Percentiles rank a stretch among this genome's conserved stretches.
phyloP scores from a whole-genome alignment of 805 yeast species.

The Candida hispaniensis region DNA sequence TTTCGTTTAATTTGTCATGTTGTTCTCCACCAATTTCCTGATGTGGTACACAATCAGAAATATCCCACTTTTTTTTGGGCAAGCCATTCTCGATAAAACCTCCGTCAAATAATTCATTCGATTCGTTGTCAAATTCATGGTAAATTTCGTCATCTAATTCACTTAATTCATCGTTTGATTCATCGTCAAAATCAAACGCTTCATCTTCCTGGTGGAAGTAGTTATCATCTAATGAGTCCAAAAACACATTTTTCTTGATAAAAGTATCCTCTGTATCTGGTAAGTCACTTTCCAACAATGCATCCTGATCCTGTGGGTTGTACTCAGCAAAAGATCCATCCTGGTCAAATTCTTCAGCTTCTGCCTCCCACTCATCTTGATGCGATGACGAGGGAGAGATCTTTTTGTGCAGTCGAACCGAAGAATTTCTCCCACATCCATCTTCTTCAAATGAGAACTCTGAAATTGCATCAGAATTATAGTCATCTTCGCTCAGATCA shows the following conservation, averaged over 20 bases:
- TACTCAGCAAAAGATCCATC: too few species aligned
- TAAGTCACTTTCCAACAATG: conserved; percentile 2
- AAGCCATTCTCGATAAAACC: too few species aligned
- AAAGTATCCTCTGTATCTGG: conserved; percentile 5
- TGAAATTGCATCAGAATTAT: conserved; percentile 2
- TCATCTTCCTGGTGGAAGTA: conserved; percentile 1
- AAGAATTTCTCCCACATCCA: conserved; percentile 13
- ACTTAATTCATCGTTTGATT: not conserved
- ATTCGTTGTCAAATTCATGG: too few species aligned
- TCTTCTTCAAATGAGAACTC: conserved; percentile 14
- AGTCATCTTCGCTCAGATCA: not conserved
- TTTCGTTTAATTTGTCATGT: too few species aligned
- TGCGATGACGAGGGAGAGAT: conserved; percentile 1
- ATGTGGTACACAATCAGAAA: too few species aligned
- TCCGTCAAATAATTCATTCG: too few species aligned
- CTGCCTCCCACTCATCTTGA: conserved; percentile 5
- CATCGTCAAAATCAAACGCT: not conserved
- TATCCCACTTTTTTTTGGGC: too few species aligned
- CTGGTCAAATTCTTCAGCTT: conserved; percentile 2
- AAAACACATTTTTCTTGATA: conserved; percentile 1
- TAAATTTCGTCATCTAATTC: too few species aligned
- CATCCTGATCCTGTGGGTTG: conserved; percentile 2
- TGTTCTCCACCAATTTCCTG: too few species aligned
- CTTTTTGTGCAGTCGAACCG: conserved; percentile 12
- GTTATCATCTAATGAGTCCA: not conserved